Evolutionary conservation across 2,329 filamentous ascomycete genomes (phyloP).

Genomic region (Tympanopsis confertula): DNA sequence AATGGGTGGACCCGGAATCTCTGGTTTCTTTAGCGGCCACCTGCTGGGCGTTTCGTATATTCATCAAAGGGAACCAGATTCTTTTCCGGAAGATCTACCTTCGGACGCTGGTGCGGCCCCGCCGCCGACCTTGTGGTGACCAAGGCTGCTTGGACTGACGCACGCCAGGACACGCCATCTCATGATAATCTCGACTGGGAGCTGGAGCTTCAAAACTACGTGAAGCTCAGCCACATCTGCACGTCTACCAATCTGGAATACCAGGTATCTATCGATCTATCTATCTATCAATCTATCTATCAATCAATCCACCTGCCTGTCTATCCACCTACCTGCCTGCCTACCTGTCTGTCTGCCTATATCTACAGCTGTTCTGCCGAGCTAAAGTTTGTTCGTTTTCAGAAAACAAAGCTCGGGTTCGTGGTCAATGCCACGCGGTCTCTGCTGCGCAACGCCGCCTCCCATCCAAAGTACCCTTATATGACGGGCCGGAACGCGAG

Average conservation of each 20-base stretch:
- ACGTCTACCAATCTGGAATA: constrained; percentile 13
- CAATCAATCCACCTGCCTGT: neutral
- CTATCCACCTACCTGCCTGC: too few species aligned
- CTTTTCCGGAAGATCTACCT: neutral
- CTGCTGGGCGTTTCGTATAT: neutral
- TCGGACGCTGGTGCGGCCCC: neutral
- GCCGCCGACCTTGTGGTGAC: too few species aligned
- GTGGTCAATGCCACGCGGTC: constrained; percentile 31
- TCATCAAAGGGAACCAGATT: neutral
- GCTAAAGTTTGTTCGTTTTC: neutral
- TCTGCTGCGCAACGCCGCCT: constrained; percentile 30
- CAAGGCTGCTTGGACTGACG: too few species aligned
- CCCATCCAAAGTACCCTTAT: constrained; percentile 20
- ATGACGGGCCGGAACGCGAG: constrained; percentile 32
- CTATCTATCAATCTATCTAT: neutral
- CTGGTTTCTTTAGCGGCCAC: neutral
- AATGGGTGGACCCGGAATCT: neutral
- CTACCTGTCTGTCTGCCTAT: too few species aligned
- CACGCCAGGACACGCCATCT: constrained; percentile 19
- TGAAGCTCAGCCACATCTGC: constrained; percentile 31
- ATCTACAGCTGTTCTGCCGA: neutral
- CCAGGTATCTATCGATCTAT: constrained; percentile 22
- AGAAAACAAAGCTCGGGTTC: constrained; percentile 33
- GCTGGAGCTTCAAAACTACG: constrained; percentile 27
- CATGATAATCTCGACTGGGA: constrained; percentile 27